phyloP scores from a whole-genome alignment of 495 filamentous ascomycete species.

The Amniculicola lignicola region DNA sequence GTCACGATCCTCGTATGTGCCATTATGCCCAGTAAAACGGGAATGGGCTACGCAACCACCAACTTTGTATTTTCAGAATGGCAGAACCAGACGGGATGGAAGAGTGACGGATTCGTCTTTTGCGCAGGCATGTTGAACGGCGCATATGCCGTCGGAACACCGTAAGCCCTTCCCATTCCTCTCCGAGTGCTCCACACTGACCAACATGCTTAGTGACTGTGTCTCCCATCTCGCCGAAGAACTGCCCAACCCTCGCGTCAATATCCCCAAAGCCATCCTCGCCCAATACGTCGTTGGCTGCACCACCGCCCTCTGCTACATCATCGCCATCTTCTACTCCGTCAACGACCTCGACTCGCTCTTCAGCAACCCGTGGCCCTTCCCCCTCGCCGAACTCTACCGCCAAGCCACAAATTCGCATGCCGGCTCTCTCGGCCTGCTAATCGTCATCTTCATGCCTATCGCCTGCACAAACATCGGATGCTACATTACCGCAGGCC shows the following conservation, averaged over 20 bases:
- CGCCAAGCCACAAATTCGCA: constrained; percentile 64
- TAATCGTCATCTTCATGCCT: constrained; percentile 66
- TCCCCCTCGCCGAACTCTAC: constrained; percentile 78
- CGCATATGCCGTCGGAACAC: constrained; percentile 79
- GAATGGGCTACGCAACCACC: constrained; percentile 35
- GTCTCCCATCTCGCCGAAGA: constrained; percentile 81
- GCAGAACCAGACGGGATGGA: constrained; percentile 64
- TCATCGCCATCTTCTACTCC: constrained; percentile 69
- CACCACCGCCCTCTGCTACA: constrained; percentile 68
- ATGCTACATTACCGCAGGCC: constrained; percentile 70
- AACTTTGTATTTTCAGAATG: constrained; percentile 42
- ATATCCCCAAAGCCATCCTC: constrained; percentile 57
- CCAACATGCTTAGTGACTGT: constrained; percentile 35
- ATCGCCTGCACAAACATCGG: constrained; percentile 62
- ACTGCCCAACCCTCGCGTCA: constrained; percentile 61
- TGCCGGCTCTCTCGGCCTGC: constrained; percentile 60
- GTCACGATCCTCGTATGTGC: constrained; percentile 71
- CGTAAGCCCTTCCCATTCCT: constrained; percentile 52
- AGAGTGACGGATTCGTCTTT: constrained; percentile 70
- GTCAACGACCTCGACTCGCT: constrained; percentile 63
- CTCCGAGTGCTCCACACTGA: background rate
- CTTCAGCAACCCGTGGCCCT: constrained; percentile 54
- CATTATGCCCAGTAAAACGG: constrained; percentile 60
- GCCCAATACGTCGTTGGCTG: constrained; percentile 54
- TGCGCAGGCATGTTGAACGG: constrained; percentile 80